These are phyloP conservation scores for Alternaria sp. DNA, from an alignment of 2,329 filamentous ascomycete genomes.

Conservation along the genomic window DNA sequence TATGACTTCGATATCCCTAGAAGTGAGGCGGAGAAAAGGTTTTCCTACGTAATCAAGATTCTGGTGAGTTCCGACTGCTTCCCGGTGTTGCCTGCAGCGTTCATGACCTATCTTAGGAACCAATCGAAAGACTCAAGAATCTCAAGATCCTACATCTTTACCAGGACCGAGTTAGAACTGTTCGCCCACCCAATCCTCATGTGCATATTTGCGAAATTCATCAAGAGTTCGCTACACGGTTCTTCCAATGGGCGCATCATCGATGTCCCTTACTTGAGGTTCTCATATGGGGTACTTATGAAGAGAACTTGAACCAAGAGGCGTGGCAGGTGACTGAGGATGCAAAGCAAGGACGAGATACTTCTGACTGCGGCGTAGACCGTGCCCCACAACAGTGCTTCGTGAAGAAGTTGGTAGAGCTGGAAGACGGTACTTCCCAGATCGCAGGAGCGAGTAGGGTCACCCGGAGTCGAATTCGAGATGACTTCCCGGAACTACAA, in stretches of 20 bases:
- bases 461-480: constrained; percentile 1
- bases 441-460: background rate
- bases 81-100: background rate
- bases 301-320: background rate
- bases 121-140: constrained; percentile 9
- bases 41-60: background rate
- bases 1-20: background rate
- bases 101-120: background rate
- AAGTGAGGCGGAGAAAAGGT: background rate
- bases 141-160: constrained; percentile 15
- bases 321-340: background rate
- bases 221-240: background rate
- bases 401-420: background rate
- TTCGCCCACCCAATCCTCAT: background rate
- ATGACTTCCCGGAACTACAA: constrained; percentile 15
- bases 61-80: background rate
- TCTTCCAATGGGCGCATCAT: constrained; percentile 9
- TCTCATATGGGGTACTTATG: constrained; percentile 6
- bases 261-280: constrained; percentile 7
- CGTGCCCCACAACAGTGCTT: background rate
- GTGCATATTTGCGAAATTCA: background rate
- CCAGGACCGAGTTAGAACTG: background rate
- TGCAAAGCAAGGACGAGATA: background rate
- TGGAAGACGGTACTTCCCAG: background rate
- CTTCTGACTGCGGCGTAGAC: background rate